Evolutionary conservation across 257 asterid species (phyloP).

Genomic region (Scutellaria barbata): DNA sequence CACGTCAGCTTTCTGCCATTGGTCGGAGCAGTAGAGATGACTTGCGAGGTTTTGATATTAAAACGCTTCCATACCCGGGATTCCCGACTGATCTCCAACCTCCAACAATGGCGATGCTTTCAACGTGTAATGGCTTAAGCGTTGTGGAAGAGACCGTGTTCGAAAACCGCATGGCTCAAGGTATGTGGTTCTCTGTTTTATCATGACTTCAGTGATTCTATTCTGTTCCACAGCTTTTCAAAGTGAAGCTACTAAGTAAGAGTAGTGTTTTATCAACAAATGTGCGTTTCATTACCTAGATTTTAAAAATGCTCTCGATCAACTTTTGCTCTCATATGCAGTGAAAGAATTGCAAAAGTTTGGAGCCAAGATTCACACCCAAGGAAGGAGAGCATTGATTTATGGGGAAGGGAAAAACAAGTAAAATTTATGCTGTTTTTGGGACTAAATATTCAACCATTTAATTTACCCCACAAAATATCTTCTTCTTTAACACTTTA

Average conservation of each 20-base stretch:
- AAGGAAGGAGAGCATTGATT: constrained; percentile 38
- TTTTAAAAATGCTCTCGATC: no score
- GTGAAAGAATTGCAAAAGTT: constrained; percentile 49
- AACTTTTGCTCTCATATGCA: constrained; percentile 18
- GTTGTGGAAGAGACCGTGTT: constrained; percentile 48
- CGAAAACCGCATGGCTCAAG: constrained; percentile 55
- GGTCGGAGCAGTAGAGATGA: constrained; percentile 25
- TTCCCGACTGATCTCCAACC: constrained; percentile 62
- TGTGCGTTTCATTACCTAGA: background rate
- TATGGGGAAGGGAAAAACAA: constrained; percentile 28
- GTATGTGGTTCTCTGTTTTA: constrained; percentile 22
- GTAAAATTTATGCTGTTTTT: constrained; percentile 22
- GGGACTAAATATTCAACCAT: no score
- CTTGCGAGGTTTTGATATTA: constrained; percentile 38
- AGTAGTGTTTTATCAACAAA: no score
- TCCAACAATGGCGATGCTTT: constrained; percentile 47
- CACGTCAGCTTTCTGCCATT: constrained; percentile 40
- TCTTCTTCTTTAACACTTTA: background rate
- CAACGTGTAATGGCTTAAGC: constrained; percentile 49
- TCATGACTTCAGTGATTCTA: no score
- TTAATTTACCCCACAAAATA: no score
- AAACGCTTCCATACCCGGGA: constrained; percentile 51
- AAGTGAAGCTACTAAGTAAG: no score
- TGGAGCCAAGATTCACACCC: constrained; percentile 42
- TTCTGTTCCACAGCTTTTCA: no score